A percentile compares a stretch with the other conserved stretches of the same genome.
phyloP scores from a whole-genome alignment of 2,329 filamentous ascomycete species.

The Diaporthe batatas region DNA sequence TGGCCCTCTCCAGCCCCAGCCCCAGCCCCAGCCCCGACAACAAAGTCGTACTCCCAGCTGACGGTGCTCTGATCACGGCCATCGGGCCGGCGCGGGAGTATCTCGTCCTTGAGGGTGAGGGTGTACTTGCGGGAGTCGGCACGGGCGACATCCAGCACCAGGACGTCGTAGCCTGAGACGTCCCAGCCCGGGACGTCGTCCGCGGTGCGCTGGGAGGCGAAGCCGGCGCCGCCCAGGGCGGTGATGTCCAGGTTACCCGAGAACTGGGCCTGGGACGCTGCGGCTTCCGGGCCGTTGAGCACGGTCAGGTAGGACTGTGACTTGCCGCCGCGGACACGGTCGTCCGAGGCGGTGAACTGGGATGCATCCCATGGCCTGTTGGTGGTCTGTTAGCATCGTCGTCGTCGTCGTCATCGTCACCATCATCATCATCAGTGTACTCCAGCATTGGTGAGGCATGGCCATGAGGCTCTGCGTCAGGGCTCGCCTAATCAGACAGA shows the following conservation, averaged over 20 bases:
- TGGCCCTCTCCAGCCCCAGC: background rate
- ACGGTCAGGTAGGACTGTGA: conserved; percentile 67
- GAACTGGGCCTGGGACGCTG: conserved; percentile 52
- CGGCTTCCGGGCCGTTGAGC: background rate
- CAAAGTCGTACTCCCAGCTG: conserved; percentile 81
- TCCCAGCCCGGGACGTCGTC: conserved; percentile 41
- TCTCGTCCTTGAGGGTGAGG: conserved; percentile 78
- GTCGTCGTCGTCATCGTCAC: too few species aligned
- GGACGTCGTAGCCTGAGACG: conserved; percentile 55
- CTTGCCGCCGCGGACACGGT: conserved; percentile 81
- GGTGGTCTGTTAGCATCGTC: background rate
- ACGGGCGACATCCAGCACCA: conserved; percentile 70
- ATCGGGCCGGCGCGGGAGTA: conserved; percentile 69
- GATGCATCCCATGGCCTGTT: conserved; percentile 39
- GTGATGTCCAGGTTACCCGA: conserved; percentile 73
- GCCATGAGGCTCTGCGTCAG: background rate
- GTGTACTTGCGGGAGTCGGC: conserved; percentile 79
- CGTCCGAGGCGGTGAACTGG: conserved; percentile 77
- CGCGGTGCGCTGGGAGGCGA: conserved; percentile 81
- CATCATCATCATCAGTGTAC: too few species aligned
- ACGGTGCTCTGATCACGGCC: conserved; percentile 79
- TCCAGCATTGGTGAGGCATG: too few species aligned
- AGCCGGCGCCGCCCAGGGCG: conserved; percentile 80
- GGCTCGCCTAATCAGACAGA: background rate
- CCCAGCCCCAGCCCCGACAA: background rate